phyloP scores from a whole-genome alignment of 2,329 filamentous ascomycete species.

The Fusarium goolgardi region DNA sequence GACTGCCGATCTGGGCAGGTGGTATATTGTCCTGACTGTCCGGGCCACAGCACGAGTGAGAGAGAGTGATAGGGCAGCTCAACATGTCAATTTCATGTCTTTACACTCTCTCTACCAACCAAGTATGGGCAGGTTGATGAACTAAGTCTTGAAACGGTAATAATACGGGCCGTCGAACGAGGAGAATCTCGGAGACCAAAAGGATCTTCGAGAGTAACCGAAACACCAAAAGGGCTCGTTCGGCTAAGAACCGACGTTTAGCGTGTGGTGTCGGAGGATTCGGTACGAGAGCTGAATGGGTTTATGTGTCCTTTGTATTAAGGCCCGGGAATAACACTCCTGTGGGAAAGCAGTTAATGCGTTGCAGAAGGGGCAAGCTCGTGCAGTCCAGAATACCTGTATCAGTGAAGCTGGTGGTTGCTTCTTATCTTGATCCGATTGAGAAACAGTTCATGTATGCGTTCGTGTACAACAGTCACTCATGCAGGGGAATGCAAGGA shows the following conservation, averaged over 20 bases:
- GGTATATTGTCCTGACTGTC: constrained; percentile 1
- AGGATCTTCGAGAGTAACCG: background rate
- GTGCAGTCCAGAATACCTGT: background rate
- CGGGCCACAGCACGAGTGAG: background rate
- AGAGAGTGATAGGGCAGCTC: background rate
- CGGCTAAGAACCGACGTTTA: background rate
- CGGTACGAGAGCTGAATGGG: background rate
- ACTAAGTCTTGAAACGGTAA: background rate
- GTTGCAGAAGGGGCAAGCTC: background rate
- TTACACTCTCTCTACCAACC: background rate
- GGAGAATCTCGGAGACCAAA: background rate
- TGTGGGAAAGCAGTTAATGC: background rate
- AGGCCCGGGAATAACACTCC: background rate
- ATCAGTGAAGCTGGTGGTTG: background rate
- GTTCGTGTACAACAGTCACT: background rate
- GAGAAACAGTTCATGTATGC: background rate
- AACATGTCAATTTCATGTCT: background rate
- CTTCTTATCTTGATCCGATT: background rate
- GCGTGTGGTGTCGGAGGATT: background rate
- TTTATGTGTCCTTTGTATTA: background rate
- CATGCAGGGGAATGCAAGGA: background rate
- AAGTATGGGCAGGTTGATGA: background rate
- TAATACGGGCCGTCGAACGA: background rate
- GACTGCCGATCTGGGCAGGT: constrained; percentile 9
- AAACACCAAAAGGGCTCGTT: background rate